Evolutionary conservation across 139 green algal genomes (phyloP).

Genomic region (Pleodorina starrii): DNA sequence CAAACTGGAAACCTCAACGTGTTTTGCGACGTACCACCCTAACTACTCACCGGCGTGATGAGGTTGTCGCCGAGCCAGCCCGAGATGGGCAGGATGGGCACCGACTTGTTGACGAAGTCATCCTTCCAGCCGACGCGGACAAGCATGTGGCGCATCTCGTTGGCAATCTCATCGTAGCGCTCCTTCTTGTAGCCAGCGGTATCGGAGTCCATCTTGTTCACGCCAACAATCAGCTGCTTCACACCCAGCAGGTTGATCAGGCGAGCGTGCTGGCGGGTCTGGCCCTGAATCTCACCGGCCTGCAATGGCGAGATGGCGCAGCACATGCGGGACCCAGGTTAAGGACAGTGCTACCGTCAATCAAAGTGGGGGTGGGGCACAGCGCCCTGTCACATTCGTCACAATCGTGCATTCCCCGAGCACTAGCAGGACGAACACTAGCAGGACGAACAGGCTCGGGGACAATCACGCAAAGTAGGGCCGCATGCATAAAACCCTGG

Average conservation of each 20-base stretch:
- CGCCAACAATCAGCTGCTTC: slow-evolving; percentile 96
- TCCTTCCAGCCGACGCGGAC: slow-evolving; percentile 87
- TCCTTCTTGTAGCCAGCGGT: slow-evolving; percentile 93
- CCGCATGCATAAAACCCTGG: too few relatives aligned
- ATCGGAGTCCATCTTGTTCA: slow-evolving; percentile 99
- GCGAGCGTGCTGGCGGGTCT: slow-evolving; percentile 99
- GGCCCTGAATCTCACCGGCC: slow-evolving; percentile 95
- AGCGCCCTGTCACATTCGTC: too few relatives aligned
- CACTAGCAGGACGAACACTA: too few relatives aligned
- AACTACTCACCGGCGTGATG: slow-evolving; percentile 85
- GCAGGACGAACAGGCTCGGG: too few relatives aligned
- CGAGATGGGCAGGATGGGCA: slow-evolving; percentile 98
- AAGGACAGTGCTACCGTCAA: too few relatives aligned
- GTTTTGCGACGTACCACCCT: too few relatives aligned
- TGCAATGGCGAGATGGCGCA: background rate
- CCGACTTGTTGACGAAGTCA: slow-evolving; percentile 87
- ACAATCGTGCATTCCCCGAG: too few relatives aligned
- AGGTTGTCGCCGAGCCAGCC: slow-evolving; percentile 99
- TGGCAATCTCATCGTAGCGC: slow-evolving; percentile 97
- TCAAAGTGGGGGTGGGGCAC: too few relatives aligned
- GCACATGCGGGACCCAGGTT: too few relatives aligned
- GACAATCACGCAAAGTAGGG: too few relatives aligned
- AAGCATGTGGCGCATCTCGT: slow-evolving; percentile 97
- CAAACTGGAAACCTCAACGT: too few relatives aligned
- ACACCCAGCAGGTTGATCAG: slow-evolving; percentile 98